Percentiles rank a stretch among this genome's conserved stretches.
phyloP scores from a whole-genome alignment of 306 rosid species.

The Vachellia pachyceras region DNA sequence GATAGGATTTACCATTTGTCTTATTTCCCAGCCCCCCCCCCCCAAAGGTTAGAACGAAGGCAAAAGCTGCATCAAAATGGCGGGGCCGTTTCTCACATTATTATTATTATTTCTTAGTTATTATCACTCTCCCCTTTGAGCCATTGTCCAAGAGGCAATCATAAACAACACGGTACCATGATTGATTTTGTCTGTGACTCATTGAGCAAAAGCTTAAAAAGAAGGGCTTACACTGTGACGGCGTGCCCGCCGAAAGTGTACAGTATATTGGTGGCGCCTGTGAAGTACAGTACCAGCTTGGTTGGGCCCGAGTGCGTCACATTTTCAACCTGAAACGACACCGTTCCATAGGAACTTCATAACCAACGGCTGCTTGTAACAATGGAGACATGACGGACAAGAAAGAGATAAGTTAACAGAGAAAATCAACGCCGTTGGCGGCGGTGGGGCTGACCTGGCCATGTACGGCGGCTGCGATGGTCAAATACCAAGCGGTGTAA shows the following conservation, averaged over 20 bases:
- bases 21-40: conserved; percentile 22
- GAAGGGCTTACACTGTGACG: conserved; percentile 80
- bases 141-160: conserved; percentile 44
- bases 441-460: conserved; percentile 66
- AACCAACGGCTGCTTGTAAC: background rate
- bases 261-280: conserved; percentile 95
- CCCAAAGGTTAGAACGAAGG: conserved; percentile 38
- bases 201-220: conserved; percentile 27
- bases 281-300: conserved; percentile 80
- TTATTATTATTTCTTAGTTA: background rate
- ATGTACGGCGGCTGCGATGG: conserved; percentile 76
- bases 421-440: background rate
- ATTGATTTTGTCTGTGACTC: conserved; percentile 40
- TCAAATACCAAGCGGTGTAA: conserved; percentile 93
- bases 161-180: conserved; percentile 42
- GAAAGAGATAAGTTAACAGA: background rate
- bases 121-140: background rate
- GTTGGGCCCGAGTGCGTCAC: conserved; percentile 82
- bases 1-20: conserved; percentile 47
- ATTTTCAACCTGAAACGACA: conserved; percentile 64
- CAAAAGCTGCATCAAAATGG: conserved; percentile 56
- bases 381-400: background rate
- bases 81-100: conserved; percentile 19
- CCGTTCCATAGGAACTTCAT: background rate
- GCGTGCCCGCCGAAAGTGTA: conserved; percentile 99